Base-by-base conservation (phyloP, 2,329 filamentous ascomycete species). In the Knoxdaviesia proteae region DNA sequence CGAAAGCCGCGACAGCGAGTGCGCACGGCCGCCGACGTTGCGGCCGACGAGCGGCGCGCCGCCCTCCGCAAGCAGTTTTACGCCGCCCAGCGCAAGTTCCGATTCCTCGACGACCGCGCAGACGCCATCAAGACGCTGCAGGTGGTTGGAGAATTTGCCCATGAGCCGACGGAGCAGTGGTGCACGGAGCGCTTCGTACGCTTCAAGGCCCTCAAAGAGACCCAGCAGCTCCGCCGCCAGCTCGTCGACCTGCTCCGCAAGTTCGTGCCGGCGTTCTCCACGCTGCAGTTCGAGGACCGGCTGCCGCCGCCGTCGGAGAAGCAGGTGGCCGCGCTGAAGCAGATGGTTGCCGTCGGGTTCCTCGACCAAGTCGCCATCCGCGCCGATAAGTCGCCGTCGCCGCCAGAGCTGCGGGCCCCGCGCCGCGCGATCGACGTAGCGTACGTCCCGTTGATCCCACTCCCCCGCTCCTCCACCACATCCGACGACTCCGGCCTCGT, bases 311-410 rank as follows among this genome's bases (percentile, higher is more conserved):
- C 75, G 0, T 71, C 72, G 0, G 62, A 75, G 6, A 80, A 77
- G 49, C 79, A 86, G 53, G 64, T 92, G 32, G 77, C 77, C 39
- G 76, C 84, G 1, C 65, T 98, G 32, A 93, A 92, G 57, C 84
- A 94, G 55, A 92, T 96, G 61, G 77, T 84, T 29, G 84, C 88
- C 0, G 80, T 84, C 0, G 90, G 88, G 1, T 96, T 94, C 61
- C 76, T 96, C 53, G 90, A 98, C 58, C 82, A 94, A 50, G 72
- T 98, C 36, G 90, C 90, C 39, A 86, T 96, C 50, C 82, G 90
- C 46, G 84, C 83, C 4, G 88, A 98, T 57, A 65, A 84, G n/a
- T 69, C 84, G 0, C 83, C 84, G 1, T 69, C 68, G 8, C 81
- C 83, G 1, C 77, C 78, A 1, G 75, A 79, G 47, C 31, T 45